Evolutionary conservation across 2,329 filamentous ascomycete genomes (phyloP).

Genomic region (Zymoseptoria pseudotritici): DNA sequence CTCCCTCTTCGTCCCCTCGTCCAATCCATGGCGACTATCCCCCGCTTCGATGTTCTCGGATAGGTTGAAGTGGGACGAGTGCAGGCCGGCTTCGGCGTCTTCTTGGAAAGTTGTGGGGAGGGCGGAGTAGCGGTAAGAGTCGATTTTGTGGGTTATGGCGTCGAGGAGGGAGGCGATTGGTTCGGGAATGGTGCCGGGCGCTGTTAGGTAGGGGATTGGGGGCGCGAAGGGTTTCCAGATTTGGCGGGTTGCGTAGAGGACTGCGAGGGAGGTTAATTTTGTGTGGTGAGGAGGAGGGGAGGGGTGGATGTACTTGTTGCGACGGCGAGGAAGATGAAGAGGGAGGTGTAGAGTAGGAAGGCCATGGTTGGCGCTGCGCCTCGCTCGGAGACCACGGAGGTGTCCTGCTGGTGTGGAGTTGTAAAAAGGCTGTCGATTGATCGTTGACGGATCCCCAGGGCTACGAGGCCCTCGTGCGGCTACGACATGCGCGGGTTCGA

Average conservation of each 20-base stretch:
- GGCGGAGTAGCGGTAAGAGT: conserved; percentile 59
- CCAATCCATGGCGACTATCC: conserved; percentile 72
- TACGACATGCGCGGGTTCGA: not conserved
- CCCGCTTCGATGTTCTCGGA: conserved; percentile 69
- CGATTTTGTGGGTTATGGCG: conserved; percentile 32
- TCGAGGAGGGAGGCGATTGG: conserved; percentile 46
- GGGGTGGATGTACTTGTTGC: conserved; percentile 53
- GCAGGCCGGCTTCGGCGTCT: conserved; percentile 83
- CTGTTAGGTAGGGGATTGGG: conserved; percentile 45
- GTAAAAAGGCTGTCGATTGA: not conserved
- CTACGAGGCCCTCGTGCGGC: not conserved
- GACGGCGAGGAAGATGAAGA: conserved; percentile 61
- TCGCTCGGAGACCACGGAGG: not conserved
- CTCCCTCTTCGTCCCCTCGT: conserved; percentile 71
- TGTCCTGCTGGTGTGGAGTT: not conserved
- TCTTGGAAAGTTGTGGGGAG: conserved; percentile 66
- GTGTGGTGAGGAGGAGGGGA: not conserved
- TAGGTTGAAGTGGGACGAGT: conserved; percentile 76
- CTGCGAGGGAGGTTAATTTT: conserved; percentile 32
- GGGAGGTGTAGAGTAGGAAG: conserved; percentile 72
- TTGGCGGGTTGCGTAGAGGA: conserved; percentile 71
- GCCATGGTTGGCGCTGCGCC: conserved; percentile 47
- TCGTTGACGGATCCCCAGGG: not conserved
- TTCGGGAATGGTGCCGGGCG: conserved; percentile 42
- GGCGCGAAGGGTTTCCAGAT: conserved; percentile 68